Evolutionary conservation across 495 filamentous ascomycete species (phyloP).

Genomic region (Bryoglossum gracile): DNA sequence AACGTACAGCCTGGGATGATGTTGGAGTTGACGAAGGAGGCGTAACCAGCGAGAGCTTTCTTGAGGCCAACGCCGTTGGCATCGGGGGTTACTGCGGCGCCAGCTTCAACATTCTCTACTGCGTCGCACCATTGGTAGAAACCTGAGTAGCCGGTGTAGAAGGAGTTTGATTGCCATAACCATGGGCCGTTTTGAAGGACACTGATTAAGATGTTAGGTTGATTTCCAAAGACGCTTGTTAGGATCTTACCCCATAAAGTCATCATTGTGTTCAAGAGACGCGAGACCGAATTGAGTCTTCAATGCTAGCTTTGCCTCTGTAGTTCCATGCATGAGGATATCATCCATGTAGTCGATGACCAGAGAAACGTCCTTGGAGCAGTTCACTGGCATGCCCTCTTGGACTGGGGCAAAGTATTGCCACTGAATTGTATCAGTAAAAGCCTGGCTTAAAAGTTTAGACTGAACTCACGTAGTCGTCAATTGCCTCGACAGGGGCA

Average conservation of each 20-base stretch:
- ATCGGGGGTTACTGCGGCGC: conserved; percentile 29
- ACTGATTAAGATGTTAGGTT: conserved; percentile 17
- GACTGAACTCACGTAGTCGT: conserved; percentile 37
- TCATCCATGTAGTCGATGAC: conserved; percentile 53
- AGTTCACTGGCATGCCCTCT: conserved; percentile 57
- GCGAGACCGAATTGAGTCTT: conserved; percentile 53
- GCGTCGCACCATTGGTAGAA: conserved; percentile 51
- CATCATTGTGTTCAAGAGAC: conserved; percentile 46
- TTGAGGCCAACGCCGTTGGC: conserved; percentile 44
- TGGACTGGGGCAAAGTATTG: conserved; percentile 59
- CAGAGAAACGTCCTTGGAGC: conserved; percentile 46
- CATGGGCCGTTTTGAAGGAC: conserved; percentile 49
- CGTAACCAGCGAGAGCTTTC: conserved; percentile 48
- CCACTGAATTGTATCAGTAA: conserved; percentile 32
- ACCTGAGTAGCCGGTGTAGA: conserved; percentile 38
- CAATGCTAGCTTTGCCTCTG: conserved; percentile 38
- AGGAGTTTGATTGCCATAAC: conserved; percentile 49
- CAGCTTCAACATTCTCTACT: conserved; percentile 36
- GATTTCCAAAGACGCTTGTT: conserved; percentile 11
- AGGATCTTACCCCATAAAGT: conserved; percentile 42
- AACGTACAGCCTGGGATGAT: conserved; percentile 44
- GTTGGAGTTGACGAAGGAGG: conserved; percentile 41
- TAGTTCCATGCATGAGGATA: conserved; percentile 35
- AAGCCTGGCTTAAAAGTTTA: not conserved
- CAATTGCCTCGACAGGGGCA: conserved; percentile 55